A percentile compares a stretch with the other conserved stretches of the same genome.
Evolutionary conservation across 768 basidiomycete genomes (phyloP).

Genomic region (Crucibulum laeve): DNA sequence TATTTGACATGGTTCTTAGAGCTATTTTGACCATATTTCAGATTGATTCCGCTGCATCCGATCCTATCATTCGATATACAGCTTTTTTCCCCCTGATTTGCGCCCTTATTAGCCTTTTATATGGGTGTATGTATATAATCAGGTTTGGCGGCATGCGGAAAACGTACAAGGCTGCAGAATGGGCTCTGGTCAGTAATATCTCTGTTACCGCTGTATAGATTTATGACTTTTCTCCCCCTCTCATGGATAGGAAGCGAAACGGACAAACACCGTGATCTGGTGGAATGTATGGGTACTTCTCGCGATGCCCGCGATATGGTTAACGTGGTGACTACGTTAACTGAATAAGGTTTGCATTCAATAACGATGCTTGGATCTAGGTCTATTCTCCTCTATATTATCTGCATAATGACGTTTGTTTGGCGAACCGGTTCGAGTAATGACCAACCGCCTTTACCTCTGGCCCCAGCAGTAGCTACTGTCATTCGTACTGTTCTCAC

Average conservation of each 20-base stretch:
- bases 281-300: slow-evolving; percentile 34
- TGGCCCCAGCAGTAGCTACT: slow-evolving; percentile 33
- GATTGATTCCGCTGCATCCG: slow-evolving; percentile 30
- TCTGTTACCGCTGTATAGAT: background rate
- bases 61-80: slow-evolving; percentile 49
- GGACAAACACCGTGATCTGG: slow-evolving; percentile 25
- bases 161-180: slow-evolving; percentile 55
- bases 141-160: slow-evolving; percentile 61
- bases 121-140: slow-evolving; percentile 57
- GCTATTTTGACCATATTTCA: slow-evolving; percentile 26
- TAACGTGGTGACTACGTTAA: slow-evolving; percentile 48
- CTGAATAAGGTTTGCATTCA: background rate
- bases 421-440: slow-evolving; percentile 59
- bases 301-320: slow-evolving; percentile 61
- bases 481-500: slow-evolving; percentile 56
- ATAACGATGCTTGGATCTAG: slow-evolving; percentile 17
- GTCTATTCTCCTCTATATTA: slow-evolving; percentile 65
- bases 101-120: slow-evolving; percentile 57
- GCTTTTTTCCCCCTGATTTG: slow-evolving; percentile 52
- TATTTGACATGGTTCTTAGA: slow-evolving; percentile 6
- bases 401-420: slow-evolving; percentile 61
- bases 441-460: slow-evolving; percentile 29
- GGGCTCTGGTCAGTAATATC: slow-evolving; percentile 42
- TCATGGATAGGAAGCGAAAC: slow-evolving; percentile 50
- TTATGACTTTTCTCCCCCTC: background rate